Conservation (phyloP, 768 basidiomycete genomes). For the Calocera viscosa region DNA sequence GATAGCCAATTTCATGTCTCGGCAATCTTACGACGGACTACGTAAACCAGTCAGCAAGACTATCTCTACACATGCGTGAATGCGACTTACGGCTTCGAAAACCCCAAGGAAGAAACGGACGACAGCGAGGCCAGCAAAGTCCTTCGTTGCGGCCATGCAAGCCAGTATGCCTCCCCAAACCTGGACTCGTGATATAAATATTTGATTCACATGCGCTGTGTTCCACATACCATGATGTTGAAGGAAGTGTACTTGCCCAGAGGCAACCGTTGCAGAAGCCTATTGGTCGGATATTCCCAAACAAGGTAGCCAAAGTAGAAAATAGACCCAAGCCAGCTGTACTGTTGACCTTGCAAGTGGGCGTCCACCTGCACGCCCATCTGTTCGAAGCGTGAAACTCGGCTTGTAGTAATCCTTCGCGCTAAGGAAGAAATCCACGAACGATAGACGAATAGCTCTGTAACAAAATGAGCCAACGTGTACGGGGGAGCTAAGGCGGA, state of each 20-base stretch:
- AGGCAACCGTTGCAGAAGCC: conserved; percentile 38
- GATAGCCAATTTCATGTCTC: not conserved
- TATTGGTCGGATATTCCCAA: conserved; percentile 41
- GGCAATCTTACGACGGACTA: not conserved
- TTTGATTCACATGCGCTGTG: conserved; percentile 20
- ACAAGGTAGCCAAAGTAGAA: not conserved
- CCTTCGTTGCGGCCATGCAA: conserved; percentile 37
- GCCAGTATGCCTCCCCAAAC: conserved; percentile 40
- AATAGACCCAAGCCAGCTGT: conserved; percentile 34
- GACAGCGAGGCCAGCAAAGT: conserved; percentile 33
- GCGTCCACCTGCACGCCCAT: conserved; percentile 38
- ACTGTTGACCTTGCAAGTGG: conserved; percentile 38
- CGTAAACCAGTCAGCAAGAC: not conserved
- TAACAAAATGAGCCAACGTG: too few relatives aligned
- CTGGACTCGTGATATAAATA: conserved; percentile 24
- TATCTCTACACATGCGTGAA: not conserved
- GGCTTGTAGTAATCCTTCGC: too few relatives aligned
- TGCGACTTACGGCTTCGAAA: conserved; percentile 37
- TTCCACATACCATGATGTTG: conserved; percentile 17
- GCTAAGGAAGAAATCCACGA: too few relatives aligned
- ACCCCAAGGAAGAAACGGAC: conserved; percentile 38
- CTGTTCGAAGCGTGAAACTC: too few relatives aligned
- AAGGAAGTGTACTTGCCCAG: conserved; percentile 40
- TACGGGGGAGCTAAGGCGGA: too few relatives aligned
- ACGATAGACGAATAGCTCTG: not conserved